Evolutionary conservation across 352 stramenopile genomes (phyloP), one percentile per base, ranked within the genome.

Genomic region (Pythium scleroteichum): DNA sequence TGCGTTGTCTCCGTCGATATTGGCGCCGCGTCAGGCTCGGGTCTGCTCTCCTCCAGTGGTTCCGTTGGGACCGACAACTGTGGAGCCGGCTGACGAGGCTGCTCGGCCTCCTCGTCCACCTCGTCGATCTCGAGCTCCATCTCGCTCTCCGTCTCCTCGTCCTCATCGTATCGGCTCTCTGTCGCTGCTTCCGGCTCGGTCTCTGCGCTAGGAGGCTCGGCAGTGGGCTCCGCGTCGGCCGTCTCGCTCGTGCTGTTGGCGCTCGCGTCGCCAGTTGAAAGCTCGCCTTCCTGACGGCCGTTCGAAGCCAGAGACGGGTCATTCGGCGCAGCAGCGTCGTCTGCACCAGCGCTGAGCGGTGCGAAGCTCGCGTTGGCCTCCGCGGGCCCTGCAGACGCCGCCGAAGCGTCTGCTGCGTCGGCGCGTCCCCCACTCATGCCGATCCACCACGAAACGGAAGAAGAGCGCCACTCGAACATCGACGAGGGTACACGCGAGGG

Each of bases 71-170:
- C 20, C 22, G 51, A 4, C 50, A 17, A 0, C 40, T 49, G 38
- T 1, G 3, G 17, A 23, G 17, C 19, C 14, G 5, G 6, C 41
- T 20, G 17, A 10, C 16, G 39, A 4, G 5, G 39, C 19, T 26
- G 41, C 49, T 47, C 19, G 22, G 16, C 29, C 38, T 48, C 38
- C 6, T 39, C 51, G 12, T 58, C 51, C 22, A 27, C 17, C 19
- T 48, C 39, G 16, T 58, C 51, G 3, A 61, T 45, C 27, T 61
- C 53, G 1, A 61, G 3, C 20, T 61, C 53, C 12, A 61, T 29
- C 22, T 61, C 53, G 53, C 53, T 61, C 53, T 61, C 53, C 17
- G 53, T 61, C 32, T 61, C 53, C 6, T 61, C 53, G 42, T 61
- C 53, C 22, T 61, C 53, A 3, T 48, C 41, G 24, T 53, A 4